Evolutionary conservation across 257 asterid species (phyloP).

Genomic region (Ilex aquifolium): DNA sequence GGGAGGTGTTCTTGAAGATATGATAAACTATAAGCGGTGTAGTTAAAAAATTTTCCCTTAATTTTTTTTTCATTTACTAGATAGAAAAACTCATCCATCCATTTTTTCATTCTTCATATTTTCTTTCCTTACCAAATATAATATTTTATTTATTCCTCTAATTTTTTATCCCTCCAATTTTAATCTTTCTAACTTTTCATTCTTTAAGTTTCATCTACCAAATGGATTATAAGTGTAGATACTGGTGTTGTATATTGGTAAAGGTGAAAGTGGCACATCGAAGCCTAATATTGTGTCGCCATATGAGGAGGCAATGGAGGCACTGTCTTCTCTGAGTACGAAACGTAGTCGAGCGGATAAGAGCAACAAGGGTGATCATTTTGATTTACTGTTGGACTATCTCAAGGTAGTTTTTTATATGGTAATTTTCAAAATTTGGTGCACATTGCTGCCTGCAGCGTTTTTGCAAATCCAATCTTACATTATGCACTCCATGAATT

Average conservation of each 20-base stretch:
- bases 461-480: neutral
- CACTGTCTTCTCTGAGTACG: constrained; percentile 80
- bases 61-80: no score
- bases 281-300: constrained; percentile 31
- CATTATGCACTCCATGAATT: constrained; percentile 16
- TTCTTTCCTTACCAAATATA: no score
- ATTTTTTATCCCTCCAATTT: no score
- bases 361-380: constrained; percentile 77
- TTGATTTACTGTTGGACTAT: constrained; percentile 72
- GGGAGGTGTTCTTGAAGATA: no score
- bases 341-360: constrained; percentile 93
- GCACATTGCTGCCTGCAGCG: neutral
- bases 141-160: no score
- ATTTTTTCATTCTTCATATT: no score
- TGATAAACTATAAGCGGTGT: no score
- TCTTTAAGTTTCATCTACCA: no score
- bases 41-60: no score
- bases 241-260: constrained; percentile 9
- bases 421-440: neutral
- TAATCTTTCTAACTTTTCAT: no score
- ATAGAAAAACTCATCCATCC: no score
- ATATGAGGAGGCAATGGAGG: constrained; percentile 93
- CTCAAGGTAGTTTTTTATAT: constrained; percentile 44
- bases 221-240: no score
- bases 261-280: constrained; percentile 40